Percentiles rank a stretch among this genome's conserved stretches.
Conservation (phyloP, 2,329 filamentous ascomycete species). For the Cercospora zeina region DNA sequence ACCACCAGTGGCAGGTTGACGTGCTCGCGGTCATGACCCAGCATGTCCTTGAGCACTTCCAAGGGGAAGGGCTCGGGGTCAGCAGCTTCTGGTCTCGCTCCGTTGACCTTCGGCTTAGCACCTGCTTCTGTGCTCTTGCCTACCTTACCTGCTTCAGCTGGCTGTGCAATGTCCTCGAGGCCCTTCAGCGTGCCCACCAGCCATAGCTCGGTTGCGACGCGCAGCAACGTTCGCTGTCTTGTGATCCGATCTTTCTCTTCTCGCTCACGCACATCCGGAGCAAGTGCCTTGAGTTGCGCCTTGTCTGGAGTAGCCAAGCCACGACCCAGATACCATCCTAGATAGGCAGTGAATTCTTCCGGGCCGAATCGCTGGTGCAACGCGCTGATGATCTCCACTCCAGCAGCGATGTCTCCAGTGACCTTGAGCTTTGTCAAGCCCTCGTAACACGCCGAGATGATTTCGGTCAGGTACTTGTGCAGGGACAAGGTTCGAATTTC, state of each 20-base stretch:
- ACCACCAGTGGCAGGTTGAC: constrained; percentile 87
- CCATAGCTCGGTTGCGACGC: constrained; percentile 95
- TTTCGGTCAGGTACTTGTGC: constrained; percentile 95
- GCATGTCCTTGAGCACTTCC: constrained; percentile 94
- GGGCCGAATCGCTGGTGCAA: constrained; percentile 93
- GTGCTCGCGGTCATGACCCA: constrained; percentile 92
- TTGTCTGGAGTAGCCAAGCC: constrained; percentile 91
- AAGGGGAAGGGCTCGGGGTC: constrained; percentile 90
- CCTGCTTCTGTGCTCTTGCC: constrained; percentile 56
- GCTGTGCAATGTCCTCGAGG: constrained; percentile 66
- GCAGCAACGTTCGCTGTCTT: constrained; percentile 80
- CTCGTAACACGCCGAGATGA: constrained; percentile 93
- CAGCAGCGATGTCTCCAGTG: constrained; percentile 85
- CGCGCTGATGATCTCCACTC: constrained; percentile 91
- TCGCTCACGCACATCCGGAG: constrained; percentile 80
- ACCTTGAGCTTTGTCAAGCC: constrained; percentile 89
- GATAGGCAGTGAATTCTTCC: constrained; percentile 81
- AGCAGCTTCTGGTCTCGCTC: constrained; percentile 58
- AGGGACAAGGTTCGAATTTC: constrained; percentile 88
- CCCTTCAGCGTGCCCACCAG: constrained; percentile 84
- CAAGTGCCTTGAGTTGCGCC: constrained; percentile 72
- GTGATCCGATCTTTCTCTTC: constrained; percentile 92
- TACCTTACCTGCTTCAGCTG: constrained; percentile 62
- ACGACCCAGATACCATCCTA: constrained; percentile 89
- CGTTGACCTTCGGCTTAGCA: constrained; percentile 64